A percentile compares a stretch with the other conserved stretches of the same genome.
Conservation (phyloP, 2,329 filamentous ascomycete species). For the Aspergillus terreus region DNA sequence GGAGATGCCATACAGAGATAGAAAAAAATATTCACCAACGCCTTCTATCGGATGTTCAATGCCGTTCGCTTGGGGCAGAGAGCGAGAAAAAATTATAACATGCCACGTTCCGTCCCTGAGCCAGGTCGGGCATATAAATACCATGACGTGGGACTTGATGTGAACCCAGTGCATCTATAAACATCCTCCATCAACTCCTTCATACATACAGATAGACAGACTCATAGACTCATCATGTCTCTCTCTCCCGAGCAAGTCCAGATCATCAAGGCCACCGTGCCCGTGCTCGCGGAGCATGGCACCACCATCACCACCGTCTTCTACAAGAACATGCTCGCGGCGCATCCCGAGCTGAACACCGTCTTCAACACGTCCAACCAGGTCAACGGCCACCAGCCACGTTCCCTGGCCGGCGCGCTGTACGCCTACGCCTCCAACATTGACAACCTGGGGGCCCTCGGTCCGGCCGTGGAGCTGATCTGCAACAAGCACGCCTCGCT, state of each 20-base stretch:
- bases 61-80: background rate
- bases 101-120: background rate
- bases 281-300: constrained; percentile 65
- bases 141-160: background rate
- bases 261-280: constrained; percentile 68
- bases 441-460: constrained; percentile 61
- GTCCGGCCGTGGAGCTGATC: constrained; percentile 61
- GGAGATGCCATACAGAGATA: background rate
- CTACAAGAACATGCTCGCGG: constrained; percentile 64
- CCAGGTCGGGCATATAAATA: background rate
- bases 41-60: background rate
- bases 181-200: too few species aligned
- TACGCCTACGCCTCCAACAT: constrained; percentile 70
- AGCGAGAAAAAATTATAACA: background rate
- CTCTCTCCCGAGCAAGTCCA: constrained; percentile 60
- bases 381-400: constrained; percentile 62
- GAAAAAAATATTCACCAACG: background rate
- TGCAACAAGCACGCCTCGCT: constrained; percentile 73
- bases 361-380: constrained; percentile 72
- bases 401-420: constrained; percentile 66
- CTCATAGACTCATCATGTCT: constrained; percentile 23
- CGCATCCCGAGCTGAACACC: constrained; percentile 64
- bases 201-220: too few species aligned
- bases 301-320: constrained; percentile 66
- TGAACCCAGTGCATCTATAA: too few species aligned